Evolutionary conservation across 441 rosid genomes (phyloP).

Genomic region (Bocquillonia castaneifolia): DNA sequence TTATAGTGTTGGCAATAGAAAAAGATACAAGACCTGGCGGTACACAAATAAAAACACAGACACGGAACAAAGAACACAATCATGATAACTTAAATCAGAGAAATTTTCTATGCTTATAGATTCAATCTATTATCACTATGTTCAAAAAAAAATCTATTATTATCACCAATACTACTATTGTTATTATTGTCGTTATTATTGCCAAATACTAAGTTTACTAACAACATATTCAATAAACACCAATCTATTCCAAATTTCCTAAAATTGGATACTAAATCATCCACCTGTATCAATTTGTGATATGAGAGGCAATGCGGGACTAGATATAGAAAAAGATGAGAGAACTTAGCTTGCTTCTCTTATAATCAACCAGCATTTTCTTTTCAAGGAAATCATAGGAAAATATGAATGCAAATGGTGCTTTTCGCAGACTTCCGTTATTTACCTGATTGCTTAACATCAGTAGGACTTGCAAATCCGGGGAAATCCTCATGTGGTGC

Average conservation of each 20-base stretch:
- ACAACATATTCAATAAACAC: background rate
- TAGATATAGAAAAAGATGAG: constrained; percentile 1
- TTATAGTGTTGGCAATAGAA: background rate
- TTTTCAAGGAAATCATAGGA: constrained; percentile 16
- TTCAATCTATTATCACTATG: too few relatives aligned
- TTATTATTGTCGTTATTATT: too few relatives aligned
- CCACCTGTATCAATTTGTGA: constrained; percentile 7
- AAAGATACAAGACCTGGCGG: background rate
- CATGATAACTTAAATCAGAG: background rate
- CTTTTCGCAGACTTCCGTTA: constrained; percentile 1
- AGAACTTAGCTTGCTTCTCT: constrained; percentile 7
- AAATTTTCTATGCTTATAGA: too few relatives aligned
- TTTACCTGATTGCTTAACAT: constrained; percentile 59
- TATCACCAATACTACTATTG: too few relatives aligned
- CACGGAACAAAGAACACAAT: background rate
- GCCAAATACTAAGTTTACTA: background rate
- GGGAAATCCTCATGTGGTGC: constrained; percentile 60
- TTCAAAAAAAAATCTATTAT: too few relatives aligned
- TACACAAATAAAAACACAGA: background rate
- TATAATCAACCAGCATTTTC: background rate
- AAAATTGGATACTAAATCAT: too few relatives aligned
- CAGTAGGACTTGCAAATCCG: constrained; percentile 66
- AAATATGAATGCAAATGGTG: constrained; percentile 12
- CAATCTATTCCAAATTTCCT: too few relatives aligned
- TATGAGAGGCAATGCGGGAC: constrained; percentile 5